Evolutionary conservation across 2,329 filamentous ascomycete species (phyloP).

Genomic region (Xylogone sp.): DNA sequence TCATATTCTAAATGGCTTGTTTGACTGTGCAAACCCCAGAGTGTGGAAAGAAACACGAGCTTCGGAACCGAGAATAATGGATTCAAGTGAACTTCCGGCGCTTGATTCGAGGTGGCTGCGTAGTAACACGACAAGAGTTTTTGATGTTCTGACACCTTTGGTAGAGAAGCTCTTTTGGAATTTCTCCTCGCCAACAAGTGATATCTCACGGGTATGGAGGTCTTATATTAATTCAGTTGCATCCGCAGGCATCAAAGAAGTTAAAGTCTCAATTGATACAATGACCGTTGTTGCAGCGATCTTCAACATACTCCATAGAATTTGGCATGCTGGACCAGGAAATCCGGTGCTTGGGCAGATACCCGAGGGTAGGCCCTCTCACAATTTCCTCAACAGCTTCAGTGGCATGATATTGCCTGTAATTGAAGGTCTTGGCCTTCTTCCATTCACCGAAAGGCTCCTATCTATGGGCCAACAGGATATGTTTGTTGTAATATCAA

Average conservation of each 20-base stretch:
- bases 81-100: constrained; percentile 72
- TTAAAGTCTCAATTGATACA: constrained; percentile 82
- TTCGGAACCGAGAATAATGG: constrained; percentile 29
- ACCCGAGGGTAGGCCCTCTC: constrained; percentile 41
- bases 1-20: constrained; percentile 68
- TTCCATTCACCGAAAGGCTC: constrained; percentile 62
- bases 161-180: constrained; percentile 59
- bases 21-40: constrained; percentile 52
- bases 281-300: constrained; percentile 73
- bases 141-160: constrained; percentile 57
- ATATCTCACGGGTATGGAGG: constrained; percentile 52
- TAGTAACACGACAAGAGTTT: constrained; percentile 61
- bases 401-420: constrained; percentile 47
- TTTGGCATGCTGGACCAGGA: constrained; percentile 59
- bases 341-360: constrained; percentile 19
- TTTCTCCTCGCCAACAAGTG: constrained; percentile 56
- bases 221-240: constrained; percentile 60
- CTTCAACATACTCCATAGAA: constrained; percentile 62
- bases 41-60: constrained; percentile 75
- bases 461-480: constrained; percentile 48
- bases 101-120: constrained; percentile 87
- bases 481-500: constrained; percentile 58
- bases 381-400: constrained; percentile 51
- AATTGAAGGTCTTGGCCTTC: constrained; percentile 48
- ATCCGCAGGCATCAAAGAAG: constrained; percentile 74